Conservation (phyloP, 2,329 filamentous ascomycete genomes). For the Lecanicillium sp. region DNA sequence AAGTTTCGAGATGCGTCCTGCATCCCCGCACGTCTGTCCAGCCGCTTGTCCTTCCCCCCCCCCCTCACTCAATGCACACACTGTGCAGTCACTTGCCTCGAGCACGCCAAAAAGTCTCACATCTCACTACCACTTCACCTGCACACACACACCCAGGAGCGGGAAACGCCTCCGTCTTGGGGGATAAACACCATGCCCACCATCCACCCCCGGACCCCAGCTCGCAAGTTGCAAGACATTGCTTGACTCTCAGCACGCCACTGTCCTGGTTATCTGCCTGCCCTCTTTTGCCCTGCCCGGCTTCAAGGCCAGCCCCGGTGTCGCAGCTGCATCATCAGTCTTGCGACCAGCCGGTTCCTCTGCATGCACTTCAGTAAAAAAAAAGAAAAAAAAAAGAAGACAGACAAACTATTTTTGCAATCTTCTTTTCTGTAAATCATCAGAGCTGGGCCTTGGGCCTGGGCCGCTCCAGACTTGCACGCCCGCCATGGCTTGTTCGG, state of each 20-base stretch:
- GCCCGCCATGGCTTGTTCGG: background rate
- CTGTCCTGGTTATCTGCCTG: background rate
- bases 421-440: background rate
- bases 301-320: background rate
- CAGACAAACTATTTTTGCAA: background rate
- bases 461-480: constrained; percentile 7
- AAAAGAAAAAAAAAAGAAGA: background rate
- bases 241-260: constrained; percentile 4
- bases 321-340: background rate
- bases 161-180: no score
- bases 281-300: background rate
- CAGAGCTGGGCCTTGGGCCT: background rate
- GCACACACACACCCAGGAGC: no score
- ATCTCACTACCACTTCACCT: no score
- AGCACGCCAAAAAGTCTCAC: no score
- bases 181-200: no score
- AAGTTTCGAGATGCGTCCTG: no score
- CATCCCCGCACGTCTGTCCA: no score
- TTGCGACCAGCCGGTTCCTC: background rate
- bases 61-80: no score
- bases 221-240: background rate
- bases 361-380: no score
- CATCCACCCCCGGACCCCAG: background rate
- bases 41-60: no score
- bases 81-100: no score